These are phyloP conservation scores for Brasenia schreberi DNA, from an alignment of 164 flowering plant genomes.

Conservation along the genomic window DNA sequence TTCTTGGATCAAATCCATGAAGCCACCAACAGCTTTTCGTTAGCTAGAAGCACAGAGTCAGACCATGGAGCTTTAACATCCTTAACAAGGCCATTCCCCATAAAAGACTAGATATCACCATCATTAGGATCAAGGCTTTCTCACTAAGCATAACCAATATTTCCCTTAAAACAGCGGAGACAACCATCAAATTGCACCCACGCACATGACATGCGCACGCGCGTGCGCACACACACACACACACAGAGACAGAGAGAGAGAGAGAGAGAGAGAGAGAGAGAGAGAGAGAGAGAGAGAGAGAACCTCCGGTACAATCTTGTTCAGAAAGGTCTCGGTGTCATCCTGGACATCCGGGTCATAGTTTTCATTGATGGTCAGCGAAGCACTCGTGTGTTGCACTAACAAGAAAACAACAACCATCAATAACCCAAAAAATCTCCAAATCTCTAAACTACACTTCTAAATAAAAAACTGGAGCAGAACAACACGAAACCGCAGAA, in stretches of 20 bases:
- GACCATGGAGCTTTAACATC: too few species aligned
- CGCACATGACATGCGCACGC: neutral
- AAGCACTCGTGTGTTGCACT: constrained; percentile 99
- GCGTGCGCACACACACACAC: neutral
- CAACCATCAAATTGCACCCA: neutral
- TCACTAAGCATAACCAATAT: too few species aligned
- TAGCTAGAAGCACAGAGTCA: too few species aligned
- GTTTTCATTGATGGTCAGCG: constrained; percentile 91
- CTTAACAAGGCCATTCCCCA: too few species aligned
- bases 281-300: neutral
- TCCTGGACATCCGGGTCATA: constrained; percentile 88
- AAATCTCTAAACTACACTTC: too few species aligned
- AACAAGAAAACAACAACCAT: constrained; percentile 6
- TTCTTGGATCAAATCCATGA: too few species aligned
- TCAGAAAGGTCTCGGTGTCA: constrained; percentile 95
- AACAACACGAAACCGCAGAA: neutral
- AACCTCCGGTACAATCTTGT: constrained; percentile 89
- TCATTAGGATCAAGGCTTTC: too few species aligned
- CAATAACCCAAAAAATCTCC: neutral
- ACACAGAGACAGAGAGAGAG: neutral
- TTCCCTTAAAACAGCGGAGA: neutral
- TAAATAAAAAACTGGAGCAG: too few species aligned
- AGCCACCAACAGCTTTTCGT: too few species aligned
- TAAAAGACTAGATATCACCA: too few species aligned
- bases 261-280: neutral